Conservation (phyloP, 2,329 filamentous ascomycete species). For the Trichophyton benhamiae region DNA sequence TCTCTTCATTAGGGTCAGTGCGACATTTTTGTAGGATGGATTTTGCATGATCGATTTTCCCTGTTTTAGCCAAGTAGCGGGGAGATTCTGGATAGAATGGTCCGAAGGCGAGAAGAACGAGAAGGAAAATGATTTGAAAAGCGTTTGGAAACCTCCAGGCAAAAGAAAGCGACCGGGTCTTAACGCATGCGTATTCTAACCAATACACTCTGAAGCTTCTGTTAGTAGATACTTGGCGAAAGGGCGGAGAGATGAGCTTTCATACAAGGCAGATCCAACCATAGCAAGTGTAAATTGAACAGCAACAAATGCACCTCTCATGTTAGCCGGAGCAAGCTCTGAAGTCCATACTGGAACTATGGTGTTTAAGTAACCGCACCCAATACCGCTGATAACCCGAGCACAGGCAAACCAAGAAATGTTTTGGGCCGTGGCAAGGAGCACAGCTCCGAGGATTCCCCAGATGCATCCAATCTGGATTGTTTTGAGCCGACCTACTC, state of each 20-base stretch:
- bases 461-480: not conserved
- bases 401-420: not conserved
- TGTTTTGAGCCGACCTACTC: not conserved
- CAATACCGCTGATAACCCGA: not conserved
- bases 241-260: not conserved
- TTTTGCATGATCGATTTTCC: not conserved
- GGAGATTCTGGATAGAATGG: conserved; percentile 25
- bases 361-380: not conserved
- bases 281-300: not conserved
- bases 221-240: not conserved
- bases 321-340: not conserved
- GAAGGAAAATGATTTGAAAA: conserved; percentile 36
- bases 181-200: not conserved
- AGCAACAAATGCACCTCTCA: not conserved
- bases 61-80: conserved; percentile 10
- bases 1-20: not conserved
- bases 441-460: not conserved
- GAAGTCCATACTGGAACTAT: not conserved
- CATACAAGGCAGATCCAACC: not conserved
- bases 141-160: conserved; percentile 38
- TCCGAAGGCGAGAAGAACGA: conserved; percentile 30
- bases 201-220: not conserved
- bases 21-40: not conserved
- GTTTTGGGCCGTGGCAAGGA: not conserved
- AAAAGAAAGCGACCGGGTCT: conserved; percentile 9